Conservation (phyloP, 2,329 filamentous ascomycete species). For the Microcyclospora tardicrescens region DNA sequence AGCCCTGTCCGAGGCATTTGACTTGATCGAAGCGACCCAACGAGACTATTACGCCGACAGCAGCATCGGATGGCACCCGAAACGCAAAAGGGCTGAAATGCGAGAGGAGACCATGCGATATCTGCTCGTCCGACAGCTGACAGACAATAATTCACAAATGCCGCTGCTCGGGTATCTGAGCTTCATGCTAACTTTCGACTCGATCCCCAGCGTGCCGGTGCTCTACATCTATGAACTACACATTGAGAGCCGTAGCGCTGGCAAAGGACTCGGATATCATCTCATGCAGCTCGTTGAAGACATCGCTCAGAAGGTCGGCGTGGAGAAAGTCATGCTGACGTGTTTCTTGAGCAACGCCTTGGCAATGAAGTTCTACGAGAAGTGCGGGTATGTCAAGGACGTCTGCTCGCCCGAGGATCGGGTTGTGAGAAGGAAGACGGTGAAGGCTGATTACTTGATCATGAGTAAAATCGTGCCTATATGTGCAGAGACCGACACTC, state of each 20-base stretch:
- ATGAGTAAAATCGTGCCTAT: slow-evolving; percentile 31
- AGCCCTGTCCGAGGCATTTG: too few relatives aligned
- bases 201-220: slow-evolving; percentile 45
- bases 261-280: slow-evolving; percentile 48
- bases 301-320: slow-evolving; percentile 41
- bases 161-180: slow-evolving; percentile 37
- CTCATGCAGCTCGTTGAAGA: slow-evolving; percentile 46
- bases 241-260: slow-evolving; percentile 42
- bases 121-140: slow-evolving; percentile 39
- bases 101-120: slow-evolving; percentile 53
- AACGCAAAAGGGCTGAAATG: slow-evolving; percentile 55
- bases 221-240: slow-evolving; percentile 74
- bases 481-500: neutral
- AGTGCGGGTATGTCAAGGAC: slow-evolving; percentile 43
- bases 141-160: neutral
- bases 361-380: slow-evolving; percentile 49
- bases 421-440: slow-evolving; percentile 35
- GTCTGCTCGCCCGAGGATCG: slow-evolving; percentile 39
- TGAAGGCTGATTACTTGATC: slow-evolving; percentile 40
- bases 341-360: slow-evolving; percentile 51
- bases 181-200: slow-evolving; percentile 60
- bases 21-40: slow-evolving; percentile 51
- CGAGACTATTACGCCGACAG: slow-evolving; percentile 50
- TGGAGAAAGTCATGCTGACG: slow-evolving; percentile 60
- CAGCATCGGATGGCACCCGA: slow-evolving; percentile 48